Percentiles rank a stretch among this genome's conserved stretches.
These are phyloP conservation scores for Thermochaetoides dissita DNA, from an alignment of 2,329 filamentous ascomycete species.

Conservation along the genomic window DNA sequence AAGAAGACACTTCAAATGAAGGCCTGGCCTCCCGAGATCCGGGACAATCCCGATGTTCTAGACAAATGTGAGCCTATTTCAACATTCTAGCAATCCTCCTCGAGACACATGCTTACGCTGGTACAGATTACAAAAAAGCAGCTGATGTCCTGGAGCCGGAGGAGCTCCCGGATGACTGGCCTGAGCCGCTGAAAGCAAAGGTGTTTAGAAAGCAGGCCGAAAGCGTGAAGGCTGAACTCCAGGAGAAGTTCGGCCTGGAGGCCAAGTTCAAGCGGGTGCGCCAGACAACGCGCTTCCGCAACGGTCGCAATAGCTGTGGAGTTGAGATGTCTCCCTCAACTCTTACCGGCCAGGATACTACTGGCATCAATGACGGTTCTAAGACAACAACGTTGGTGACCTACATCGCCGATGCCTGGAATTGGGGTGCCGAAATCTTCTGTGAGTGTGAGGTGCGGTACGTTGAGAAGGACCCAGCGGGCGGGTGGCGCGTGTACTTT, in stretches of 20 bases:
- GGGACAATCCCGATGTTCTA: conserved; percentile 27
- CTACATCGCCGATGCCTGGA: conserved; percentile 56
- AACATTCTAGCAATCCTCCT: background rate
- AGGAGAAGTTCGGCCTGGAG: conserved; percentile 30
- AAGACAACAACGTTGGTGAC: conserved; percentile 54
- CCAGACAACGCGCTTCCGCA: conserved; percentile 49
- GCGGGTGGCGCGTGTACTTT: conserved; percentile 50
- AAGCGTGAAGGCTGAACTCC: too few relatives aligned
- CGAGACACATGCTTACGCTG: background rate
- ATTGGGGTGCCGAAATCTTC: conserved; percentile 59
- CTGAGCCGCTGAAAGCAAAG: conserved; percentile 41
- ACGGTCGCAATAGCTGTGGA: conserved; percentile 48
- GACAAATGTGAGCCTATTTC: conserved; percentile 31
- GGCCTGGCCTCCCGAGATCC: conserved; percentile 46
- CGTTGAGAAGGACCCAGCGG: conserved; percentile 35
- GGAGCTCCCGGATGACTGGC: conserved; percentile 43
- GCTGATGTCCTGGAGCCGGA: conserved; percentile 43
- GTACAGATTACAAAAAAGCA: conserved; percentile 42
- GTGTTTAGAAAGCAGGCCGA: conserved; percentile 42
- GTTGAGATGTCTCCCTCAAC: conserved; percentile 48
- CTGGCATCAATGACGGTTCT: conserved; percentile 53
- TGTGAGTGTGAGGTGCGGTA: conserved; percentile 54
- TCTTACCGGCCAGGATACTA: conserved; percentile 47
- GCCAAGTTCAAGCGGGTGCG: conserved; percentile 41
- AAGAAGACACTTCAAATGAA: conserved; percentile 36